Evolutionary conservation across 495 filamentous ascomycete genomes (phyloP), one percentile per base, ranked within the genome.

Genomic region (Penicillium ucsense): DNA sequence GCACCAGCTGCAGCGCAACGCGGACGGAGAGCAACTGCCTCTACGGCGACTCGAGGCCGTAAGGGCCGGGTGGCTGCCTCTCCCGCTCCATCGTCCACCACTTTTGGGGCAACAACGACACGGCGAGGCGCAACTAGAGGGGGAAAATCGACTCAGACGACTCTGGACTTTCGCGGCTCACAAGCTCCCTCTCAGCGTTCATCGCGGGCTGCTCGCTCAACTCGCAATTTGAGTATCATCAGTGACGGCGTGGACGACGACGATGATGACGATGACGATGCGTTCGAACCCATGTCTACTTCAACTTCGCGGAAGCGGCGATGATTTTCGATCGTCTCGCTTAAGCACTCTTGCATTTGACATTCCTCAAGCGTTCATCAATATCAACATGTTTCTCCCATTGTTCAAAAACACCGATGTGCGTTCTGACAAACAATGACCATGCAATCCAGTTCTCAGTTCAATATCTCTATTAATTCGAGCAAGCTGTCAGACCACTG

Each of bases 181-280:
- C 74, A 71, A 40, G 65, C 72, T 8, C 67, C 71, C 48, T 63
- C 56, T 29, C 51, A 56, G 54, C 70, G 61, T 54, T 65, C 61
- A 57, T 62, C 67, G 67, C 64, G 68, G 57, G 46, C 63, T 64
- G 59, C 74, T 43, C 64, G 67, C 38, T 62, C 68, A 29, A 63
- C 66, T 8, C 68, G 61, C 53, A 59, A 63, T 27, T 49, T 68
- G 37, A 72, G 70, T 53, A 51, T 64, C 8, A 51, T 66, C 33
- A 68, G 60, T 36, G 67, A 69, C 35, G 72, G 83, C 53, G 76
- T 84, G 47, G 81, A 88, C 49, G 85, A 86, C 48, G 88, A 89
- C 47, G 85, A 86, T 51, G 86, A 89, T 51, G 86, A 89, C 55
- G 85, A 80, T 51, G 77, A 86, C 47, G 89, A 95, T 70, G 88